Percentiles rank a stretch among this genome's conserved stretches.
Evolutionary conservation across 2,329 filamentous ascomycete genomes (phyloP).

Genomic region (Hypoxylon sp.): DNA sequence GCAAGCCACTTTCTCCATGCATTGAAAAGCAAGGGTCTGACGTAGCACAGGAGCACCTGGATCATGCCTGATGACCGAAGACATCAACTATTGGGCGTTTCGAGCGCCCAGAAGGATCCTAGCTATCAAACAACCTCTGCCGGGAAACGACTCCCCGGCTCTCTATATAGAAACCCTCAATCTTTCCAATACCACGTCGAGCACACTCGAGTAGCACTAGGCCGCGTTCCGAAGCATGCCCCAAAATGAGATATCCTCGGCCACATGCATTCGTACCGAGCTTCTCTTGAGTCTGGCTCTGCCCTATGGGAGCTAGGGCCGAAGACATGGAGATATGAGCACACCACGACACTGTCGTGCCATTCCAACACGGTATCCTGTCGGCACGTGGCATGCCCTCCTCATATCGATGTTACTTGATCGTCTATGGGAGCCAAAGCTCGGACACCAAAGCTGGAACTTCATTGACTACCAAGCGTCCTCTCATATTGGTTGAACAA

Average conservation of each 20-base stretch:
- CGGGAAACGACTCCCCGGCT: slow-evolving; percentile 23
- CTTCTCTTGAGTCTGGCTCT: slow-evolving; percentile 27
- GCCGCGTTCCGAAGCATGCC: slow-evolving; percentile 33
- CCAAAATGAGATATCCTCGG: slow-evolving; percentile 27
- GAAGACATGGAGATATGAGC: slow-evolving; percentile 25
- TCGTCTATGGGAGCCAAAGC: slow-evolving; percentile 11
- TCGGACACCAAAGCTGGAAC: slow-evolving; percentile 18
- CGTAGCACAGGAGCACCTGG: slow-evolving; percentile 27
- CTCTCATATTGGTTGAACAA: slow-evolving; percentile 21
- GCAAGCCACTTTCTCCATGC: slow-evolving; percentile 23
- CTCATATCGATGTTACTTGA: slow-evolving; percentile 25
- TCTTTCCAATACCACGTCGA: slow-evolving; percentile 31
- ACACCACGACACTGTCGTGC: slow-evolving; percentile 33
- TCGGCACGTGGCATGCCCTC: slow-evolving; percentile 37
- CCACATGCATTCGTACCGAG: slow-evolving; percentile 36
- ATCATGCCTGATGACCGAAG: slow-evolving; percentile 23
- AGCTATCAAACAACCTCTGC: slow-evolving; percentile 25
- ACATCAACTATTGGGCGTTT: slow-evolving; percentile 30
- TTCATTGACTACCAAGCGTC: slow-evolving; percentile 18
- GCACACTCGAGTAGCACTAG: slow-evolving; percentile 16
- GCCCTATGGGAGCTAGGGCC: slow-evolving; percentile 34
- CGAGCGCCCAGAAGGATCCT: slow-evolving; percentile 38
- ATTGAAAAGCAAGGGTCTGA: slow-evolving; percentile 33
- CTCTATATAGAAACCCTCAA: slow-evolving; percentile 38
- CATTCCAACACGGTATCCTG: slow-evolving; percentile 18